Percentiles rank a stretch among this genome's conserved stretches.
Evolutionary conservation across 2,329 filamentous ascomycete genomes (phyloP).

Genomic region (Beauveria caledonica): DNA sequence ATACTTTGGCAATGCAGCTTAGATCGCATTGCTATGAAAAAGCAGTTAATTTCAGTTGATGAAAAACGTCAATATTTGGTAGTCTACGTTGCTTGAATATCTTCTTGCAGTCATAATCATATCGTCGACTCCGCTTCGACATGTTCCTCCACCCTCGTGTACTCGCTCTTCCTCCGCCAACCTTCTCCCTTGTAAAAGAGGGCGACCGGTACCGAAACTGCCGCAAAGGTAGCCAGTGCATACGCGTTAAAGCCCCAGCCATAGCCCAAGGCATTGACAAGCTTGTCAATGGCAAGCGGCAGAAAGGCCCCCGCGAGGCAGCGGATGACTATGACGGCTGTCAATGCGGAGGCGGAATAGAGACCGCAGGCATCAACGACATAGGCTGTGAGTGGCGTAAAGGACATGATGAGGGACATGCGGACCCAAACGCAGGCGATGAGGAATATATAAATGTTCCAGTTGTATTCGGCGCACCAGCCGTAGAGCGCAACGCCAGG

Average conservation of each 20-base stretch:
- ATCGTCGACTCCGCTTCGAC: not conserved
- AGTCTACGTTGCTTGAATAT: no score
- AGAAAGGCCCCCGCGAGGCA: conserved; percentile 96
- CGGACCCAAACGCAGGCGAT: conserved; percentile 9
- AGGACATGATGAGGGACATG: conserved; percentile 9
- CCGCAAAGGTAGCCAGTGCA: conserved; percentile 10
- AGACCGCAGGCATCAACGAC: conserved; percentile 12
- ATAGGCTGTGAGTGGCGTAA: conserved; percentile 11
- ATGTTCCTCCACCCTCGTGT: conserved; percentile 7
- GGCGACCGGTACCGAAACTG: conserved; percentile 43
- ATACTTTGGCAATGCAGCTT: no score
- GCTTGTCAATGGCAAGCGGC: conserved; percentile 87
- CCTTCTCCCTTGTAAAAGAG: conserved; percentile 41
- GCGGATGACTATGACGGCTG: conserved; percentile 37
- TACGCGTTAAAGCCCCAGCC: conserved; percentile 3
- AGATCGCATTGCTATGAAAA: no score
- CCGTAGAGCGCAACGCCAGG: conserved; percentile 9
- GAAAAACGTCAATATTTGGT: no score
- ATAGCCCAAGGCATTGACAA: conserved; percentile 39
- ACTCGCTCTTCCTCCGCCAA: conserved; percentile 27
- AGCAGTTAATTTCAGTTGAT: not conserved
- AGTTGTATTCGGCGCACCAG: conserved; percentile 9
- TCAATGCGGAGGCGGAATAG: conserved; percentile 10
- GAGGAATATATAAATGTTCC: conserved; percentile 7
- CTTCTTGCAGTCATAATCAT: not conserved